A percentile compares a stretch with the other conserved stretches of the same genome.
Conservation (phyloP, 2,329 filamentous ascomycete genomes). For the Byssothecium circinans region DNA sequence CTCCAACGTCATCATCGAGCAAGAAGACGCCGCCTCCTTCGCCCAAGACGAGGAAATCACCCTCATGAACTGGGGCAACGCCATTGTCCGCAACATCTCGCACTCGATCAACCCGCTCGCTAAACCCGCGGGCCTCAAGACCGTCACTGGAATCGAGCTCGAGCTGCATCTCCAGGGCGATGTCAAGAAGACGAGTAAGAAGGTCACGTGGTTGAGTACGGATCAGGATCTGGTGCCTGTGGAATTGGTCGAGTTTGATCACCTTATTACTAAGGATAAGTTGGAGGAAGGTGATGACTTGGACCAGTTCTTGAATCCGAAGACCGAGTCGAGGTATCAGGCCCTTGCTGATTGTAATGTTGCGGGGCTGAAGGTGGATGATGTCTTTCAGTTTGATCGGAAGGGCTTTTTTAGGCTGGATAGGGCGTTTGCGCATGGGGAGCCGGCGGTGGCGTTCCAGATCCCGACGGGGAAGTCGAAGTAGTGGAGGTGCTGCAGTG, state of each 20-base stretch:
- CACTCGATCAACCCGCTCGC: slow-evolving; percentile 54
- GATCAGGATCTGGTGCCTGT: slow-evolving; percentile 78
- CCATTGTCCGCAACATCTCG: slow-evolving; percentile 69
- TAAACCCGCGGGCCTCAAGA: slow-evolving; percentile 50
- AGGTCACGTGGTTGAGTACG: slow-evolving; percentile 87
- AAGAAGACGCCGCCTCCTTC: slow-evolving; percentile 81
- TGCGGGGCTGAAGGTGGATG: slow-evolving; percentile 74
- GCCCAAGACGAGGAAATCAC: slow-evolving; percentile 88
- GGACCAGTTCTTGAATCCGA: slow-evolving; percentile 78
- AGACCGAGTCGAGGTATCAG: slow-evolving; percentile 73
- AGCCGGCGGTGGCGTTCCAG: slow-evolving; percentile 66
- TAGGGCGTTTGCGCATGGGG: slow-evolving; percentile 59
- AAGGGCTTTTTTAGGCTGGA: slow-evolving; percentile 92
- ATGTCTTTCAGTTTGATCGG: slow-evolving; percentile 93
- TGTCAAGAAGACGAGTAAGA: slow-evolving; percentile 94
- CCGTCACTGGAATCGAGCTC: slow-evolving; percentile 70
- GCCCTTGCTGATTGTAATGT: slow-evolving; percentile 83
- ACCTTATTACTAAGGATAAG: slow-evolving; percentile 93
- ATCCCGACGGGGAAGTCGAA: slow-evolving; percentile 60
- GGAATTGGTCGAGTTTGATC: slow-evolving; percentile 92
- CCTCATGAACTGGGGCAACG: slow-evolving; percentile 95
- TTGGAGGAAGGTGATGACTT: slow-evolving; percentile 81
- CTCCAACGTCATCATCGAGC: slow-evolving; percentile 76
- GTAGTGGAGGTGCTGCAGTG: too few relatives aligned
- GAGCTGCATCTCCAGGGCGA: slow-evolving; percentile 92